Base-by-base conservation (phyloP, 2,329 filamentous ascomycete genomes). In the Ophiocordyceps australis region DNA sequence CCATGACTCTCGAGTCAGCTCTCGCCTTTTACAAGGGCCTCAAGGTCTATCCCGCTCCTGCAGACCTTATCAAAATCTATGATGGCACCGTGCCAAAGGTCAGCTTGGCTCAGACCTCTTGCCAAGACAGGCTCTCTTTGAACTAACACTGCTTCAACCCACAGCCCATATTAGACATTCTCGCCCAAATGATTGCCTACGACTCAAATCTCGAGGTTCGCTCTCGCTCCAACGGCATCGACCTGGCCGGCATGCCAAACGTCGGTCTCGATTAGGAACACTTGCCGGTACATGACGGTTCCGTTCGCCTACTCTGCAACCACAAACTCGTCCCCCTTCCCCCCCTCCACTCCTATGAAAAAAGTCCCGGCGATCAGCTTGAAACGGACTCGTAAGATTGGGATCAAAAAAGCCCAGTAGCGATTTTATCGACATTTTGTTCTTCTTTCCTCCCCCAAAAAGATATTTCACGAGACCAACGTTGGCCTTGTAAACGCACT, bases 51-150 rank as follows among this genome's bases (percentile, higher is more conserved):
- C 89, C 89, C 27, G 78, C 81, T 43, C 89, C 86, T 9, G 69
- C 75, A 41, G 89, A 95, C 46, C 63, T 98, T 42, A 94, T 98
- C 50, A 70, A 69, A 43, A 93, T 98, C 53, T 98, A 98, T 56
- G 89, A 98, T 55, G 93, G 92, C 70, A 95, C 89, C 17, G 85
- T 95, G 23, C 77, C 86, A 41, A 94, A 94, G 78, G 85, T 82
- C 41, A 33, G 43, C 25, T 17, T 11, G 19, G 12, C 13, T 17
- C 22, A 14, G 3, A 14, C 2, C 13, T 12, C 12, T 12, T 9
- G n/a, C 20, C 24, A 10, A 17, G 9, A 6, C 20, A 23, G 17
- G 12, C 17, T 7, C 12, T 16, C 10, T 25, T 18, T 4, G 10
- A 7, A 10, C 6, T 5, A 10, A 8, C 13, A 9, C 25, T 9